Evolutionary conservation across 805 yeast genomes (phyloP).

Genomic region (Brettanomyces naardenensis): DNA sequence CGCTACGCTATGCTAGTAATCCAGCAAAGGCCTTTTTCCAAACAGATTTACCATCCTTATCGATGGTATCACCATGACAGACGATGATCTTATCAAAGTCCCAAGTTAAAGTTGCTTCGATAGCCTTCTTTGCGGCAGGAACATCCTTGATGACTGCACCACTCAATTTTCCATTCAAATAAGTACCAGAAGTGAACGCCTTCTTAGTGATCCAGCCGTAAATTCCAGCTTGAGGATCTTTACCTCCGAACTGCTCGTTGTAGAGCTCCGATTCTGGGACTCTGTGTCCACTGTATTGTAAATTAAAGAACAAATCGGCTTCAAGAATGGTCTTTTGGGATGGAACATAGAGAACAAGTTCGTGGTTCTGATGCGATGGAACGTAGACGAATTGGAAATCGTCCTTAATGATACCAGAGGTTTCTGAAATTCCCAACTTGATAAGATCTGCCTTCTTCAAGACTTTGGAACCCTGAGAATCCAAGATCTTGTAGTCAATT

Average conservation of each 20-base stretch:
- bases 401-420: constrained; percentile 25
- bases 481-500: constrained; percentile 34
- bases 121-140: constrained; percentile 8
- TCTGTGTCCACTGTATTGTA: constrained; percentile 43
- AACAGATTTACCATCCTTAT: constrained; percentile 26
- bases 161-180: constrained; percentile 5
- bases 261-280: constrained; percentile 18
- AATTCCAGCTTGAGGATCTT: constrained; percentile 36
- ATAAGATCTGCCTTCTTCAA: constrained; percentile 22
- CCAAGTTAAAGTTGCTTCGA: constrained; percentile 30
- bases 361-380: constrained; percentile 52
- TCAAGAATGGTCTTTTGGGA: constrained; percentile 41
- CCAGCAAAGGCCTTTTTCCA: constrained; percentile 11
- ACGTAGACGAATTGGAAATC: constrained; percentile 49
- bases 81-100: constrained; percentile 43
- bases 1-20: no score
- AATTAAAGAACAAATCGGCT: constrained; percentile 56
- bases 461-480: constrained; percentile 28
- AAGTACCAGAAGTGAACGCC: constrained; percentile 11
- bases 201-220: constrained; percentile 16
- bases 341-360: constrained; percentile 43
- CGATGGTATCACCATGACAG: constrained; percentile 56
- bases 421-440: constrained; percentile 28
- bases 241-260: constrained; percentile 37
- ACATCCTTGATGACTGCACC: constrained; percentile 8